phyloP scores from a whole-genome alignment of 805 yeast genomes.

The Yarrowia bubula region DNA sequence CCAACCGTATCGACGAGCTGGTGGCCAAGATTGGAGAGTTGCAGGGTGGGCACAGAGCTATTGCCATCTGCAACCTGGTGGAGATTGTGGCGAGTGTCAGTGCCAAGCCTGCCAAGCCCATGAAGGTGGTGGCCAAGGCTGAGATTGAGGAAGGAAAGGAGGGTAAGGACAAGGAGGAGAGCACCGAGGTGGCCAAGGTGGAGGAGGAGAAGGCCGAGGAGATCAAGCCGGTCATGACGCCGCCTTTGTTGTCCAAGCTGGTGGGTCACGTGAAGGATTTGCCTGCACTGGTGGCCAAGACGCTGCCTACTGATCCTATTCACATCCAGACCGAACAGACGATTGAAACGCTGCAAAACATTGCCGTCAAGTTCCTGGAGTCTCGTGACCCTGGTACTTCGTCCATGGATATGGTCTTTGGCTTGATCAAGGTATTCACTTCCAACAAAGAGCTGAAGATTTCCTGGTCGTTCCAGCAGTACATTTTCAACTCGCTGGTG shows the following conservation, averaged over 20 bases:
- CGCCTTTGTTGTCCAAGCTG: background rate
- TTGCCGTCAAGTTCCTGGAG: conserved; percentile 45
- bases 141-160: background rate
- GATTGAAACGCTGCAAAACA: conserved; percentile 55
- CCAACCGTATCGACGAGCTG: background rate
- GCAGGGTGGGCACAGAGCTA: background rate
- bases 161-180: background rate
- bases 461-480: conserved; percentile 53
- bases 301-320: conserved; percentile 39
- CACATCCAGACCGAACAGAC: conserved; percentile 75
- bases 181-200: background rate
- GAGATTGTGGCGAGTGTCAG: background rate
- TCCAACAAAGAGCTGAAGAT: conserved; percentile 45
- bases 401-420: conserved; percentile 43
- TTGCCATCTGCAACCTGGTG: conserved; percentile 12
- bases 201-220: background rate
- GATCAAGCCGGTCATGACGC: background rate
- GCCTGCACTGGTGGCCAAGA: background rate
- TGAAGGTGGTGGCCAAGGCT: background rate
- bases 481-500: conserved; percentile 56
- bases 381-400: conserved; percentile 31
- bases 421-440: conserved; percentile 45
- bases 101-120: background rate
- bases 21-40: conserved; percentile 12
- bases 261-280: conserved; percentile 6